A percentile compares a stretch with the other conserved stretches of the same genome.
Evolutionary conservation across 257 asterid genomes (phyloP).

Genomic region (Sherardia arvensis): DNA sequence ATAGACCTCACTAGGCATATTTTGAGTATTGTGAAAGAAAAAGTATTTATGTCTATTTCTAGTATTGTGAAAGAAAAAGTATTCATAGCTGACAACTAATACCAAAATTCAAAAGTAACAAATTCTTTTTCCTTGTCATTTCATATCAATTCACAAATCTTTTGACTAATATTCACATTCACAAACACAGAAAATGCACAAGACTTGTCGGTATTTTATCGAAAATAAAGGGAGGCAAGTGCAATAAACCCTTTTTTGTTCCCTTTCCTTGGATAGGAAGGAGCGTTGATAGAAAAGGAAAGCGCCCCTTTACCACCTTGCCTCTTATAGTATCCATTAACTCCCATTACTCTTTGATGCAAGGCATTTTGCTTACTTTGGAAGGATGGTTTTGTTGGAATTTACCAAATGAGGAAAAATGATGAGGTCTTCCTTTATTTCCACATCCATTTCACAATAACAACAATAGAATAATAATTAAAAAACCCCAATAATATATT

Average conservation of each 20-base stretch:
- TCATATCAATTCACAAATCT: too few relatives aligned
- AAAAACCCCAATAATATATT: too few relatives aligned
- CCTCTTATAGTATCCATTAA: neutral
- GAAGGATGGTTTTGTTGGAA: conserved; percentile 11
- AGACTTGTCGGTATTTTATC: neutral
- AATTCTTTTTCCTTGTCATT: too few relatives aligned
- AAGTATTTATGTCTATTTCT: too few relatives aligned
- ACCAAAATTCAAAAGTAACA: too few relatives aligned
- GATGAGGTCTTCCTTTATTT: conserved; percentile 21
- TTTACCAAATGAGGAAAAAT: conserved; percentile 38
- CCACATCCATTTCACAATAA: neutral
- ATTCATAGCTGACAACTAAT: too few relatives aligned
- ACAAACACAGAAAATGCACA: neutral
- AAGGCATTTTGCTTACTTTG: conserved; percentile 7
- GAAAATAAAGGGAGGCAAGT: neutral
- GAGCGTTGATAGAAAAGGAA: neutral
- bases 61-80: too few relatives aligned
- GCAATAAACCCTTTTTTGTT: neutral
- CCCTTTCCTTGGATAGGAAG: neutral
- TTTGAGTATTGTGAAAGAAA: too few relatives aligned
- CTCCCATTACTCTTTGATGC: neutral
- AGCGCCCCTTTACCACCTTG: neutral
- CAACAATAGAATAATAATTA: too few relatives aligned
- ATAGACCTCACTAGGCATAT: too few relatives aligned
- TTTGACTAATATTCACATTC: too few relatives aligned